Evolutionary conservation across 805 yeast species (phyloP), one percentile per base, ranked within the genome.

Genomic region (Lipomyces yamadae): DNA sequence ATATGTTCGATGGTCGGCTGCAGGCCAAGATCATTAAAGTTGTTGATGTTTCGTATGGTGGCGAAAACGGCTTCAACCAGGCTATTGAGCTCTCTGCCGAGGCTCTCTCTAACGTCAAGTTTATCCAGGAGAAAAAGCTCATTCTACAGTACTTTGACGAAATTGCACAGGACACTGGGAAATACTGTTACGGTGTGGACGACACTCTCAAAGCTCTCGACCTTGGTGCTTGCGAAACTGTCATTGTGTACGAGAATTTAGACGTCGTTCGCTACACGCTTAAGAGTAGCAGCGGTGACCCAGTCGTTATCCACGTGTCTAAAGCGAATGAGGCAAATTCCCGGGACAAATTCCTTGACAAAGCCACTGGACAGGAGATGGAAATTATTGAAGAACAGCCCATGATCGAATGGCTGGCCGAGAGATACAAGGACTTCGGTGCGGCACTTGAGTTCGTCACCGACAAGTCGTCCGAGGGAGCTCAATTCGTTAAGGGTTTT

Each of bases 1-100:
- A 95, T 78, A 81, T 95, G 82, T 94, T 95, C 78, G 99, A 95
- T 79, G 82, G 81, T 73, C 91, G 99, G 82, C 84, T 95, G 76
- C 91, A 85, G 73, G 88, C 90, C 60, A 93, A 92, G 80, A 88
- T 95, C 75, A 85, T 95, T 69, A 91, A 92, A 79, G 86, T 93
- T 77, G 99, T 96, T 64, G 99, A 95, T 83, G 90, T 95, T 65
- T 93, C 98, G 2, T 95, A 95, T 77, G 99, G 99, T 80, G 99
- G 99, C 78, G 99, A 95, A 81, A 95, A 95, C 78, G 99, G 99
- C 58, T 95, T 95, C 84, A 95, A 95, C 82, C 99, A 95, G 83
- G 99, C 99, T 56, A 96, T 95, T 75, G 99, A 95, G 81, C 84
- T 95, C 73, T 90, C 98, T 39, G 97, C 98, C 37, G 99, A 95